Evolutionary conservation across 192 early-diverging fungal genomes (phyloP), one percentile per base, ranked within the genome.

Genomic region (Backusella westeae): DNA sequence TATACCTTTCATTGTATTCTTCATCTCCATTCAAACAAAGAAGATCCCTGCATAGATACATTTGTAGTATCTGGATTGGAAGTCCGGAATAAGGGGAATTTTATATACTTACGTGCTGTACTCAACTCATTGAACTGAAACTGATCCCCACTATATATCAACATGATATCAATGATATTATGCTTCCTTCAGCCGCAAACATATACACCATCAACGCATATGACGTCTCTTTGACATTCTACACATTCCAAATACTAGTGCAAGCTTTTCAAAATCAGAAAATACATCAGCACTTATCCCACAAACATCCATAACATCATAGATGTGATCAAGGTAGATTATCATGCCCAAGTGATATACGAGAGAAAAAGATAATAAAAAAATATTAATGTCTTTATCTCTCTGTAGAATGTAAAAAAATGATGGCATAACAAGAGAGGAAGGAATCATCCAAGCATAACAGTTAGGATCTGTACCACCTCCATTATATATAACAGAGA

Each of bases 321-420:
- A 29, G 34, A 32, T 67, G 34, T 35, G 34, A 67, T 35, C 34
- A 67, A 67, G 66, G 66, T 67, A 67, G 34, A 67, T 67, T 67
- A 35, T 35, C 66, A 67, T 67, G 66, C 66, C 32, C 2, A 32
- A 32, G 32, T 32, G 32, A 3, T 32, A 67, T 34, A 67, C 34
- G 66, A 67, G 66, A 67, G 34, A 67, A 67, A 67, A 67, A 32
- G 34, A 67, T 67, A 67, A 67, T 19, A 15, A 35, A 67, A 67
- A 29, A 32, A 67, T 35, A 67, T 67, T 67, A 67, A 67, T 29
- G 66, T 17, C 34, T 67, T 67, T 67, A 34, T 67, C 66, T 67
- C 12, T 67, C 66, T 67, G 66, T 67, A 67, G 66, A 67, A 67
- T 67, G 66, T 67, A 32, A 67, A 67, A 32, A 67, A 67, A 67